Percentiles rank a stretch among this genome's conserved stretches.
These are phyloP conservation scores for Casuarina glauca DNA, from an alignment of 306 rosid species.

Conservation along the genomic window DNA sequence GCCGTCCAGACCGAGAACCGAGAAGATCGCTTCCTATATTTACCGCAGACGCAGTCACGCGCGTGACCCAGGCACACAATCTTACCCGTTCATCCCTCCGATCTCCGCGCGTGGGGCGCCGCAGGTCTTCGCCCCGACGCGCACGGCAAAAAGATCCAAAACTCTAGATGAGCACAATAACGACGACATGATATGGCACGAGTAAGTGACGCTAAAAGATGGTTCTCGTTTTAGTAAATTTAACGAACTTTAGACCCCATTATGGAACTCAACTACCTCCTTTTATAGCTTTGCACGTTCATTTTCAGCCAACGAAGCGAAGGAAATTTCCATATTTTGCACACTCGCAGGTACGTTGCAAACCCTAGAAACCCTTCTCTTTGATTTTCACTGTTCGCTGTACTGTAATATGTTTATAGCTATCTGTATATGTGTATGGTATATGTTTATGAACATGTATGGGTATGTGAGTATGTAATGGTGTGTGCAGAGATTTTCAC, in stretches of 20 bases:
- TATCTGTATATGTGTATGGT: neutral
- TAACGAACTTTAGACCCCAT: neutral
- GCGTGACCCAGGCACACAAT: neutral
- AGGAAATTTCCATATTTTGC: neutral
- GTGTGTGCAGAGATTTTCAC: slow-evolving; percentile 18
- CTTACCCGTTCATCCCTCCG: neutral
- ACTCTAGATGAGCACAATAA: neutral
- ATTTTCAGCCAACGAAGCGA: slow-evolving; percentile 9
- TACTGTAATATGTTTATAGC: neutral
- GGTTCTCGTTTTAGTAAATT: slow-evolving; percentile 15
- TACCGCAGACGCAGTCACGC: neutral
- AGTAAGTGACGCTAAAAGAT: neutral
- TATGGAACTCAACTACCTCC: neutral
- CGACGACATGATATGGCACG: slow-evolving; percentile 25
- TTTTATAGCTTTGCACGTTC: neutral
- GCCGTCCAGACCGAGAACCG: neutral
- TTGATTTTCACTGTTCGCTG: neutral
- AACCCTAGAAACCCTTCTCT: slow-evolving; percentile 19
- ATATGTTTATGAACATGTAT: slow-evolving; percentile 1
- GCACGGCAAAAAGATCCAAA: neutral
- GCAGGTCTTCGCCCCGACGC: neutral
- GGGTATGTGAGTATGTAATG: slow-evolving; percentile 18
- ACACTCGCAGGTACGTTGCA: slow-evolving; percentile 34
- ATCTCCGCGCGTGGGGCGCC: neutral
- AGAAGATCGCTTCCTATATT: neutral